phyloP scores from a whole-genome alignment of 169 alveolate genomes.

The Toxoplasma gondii region DNA sequence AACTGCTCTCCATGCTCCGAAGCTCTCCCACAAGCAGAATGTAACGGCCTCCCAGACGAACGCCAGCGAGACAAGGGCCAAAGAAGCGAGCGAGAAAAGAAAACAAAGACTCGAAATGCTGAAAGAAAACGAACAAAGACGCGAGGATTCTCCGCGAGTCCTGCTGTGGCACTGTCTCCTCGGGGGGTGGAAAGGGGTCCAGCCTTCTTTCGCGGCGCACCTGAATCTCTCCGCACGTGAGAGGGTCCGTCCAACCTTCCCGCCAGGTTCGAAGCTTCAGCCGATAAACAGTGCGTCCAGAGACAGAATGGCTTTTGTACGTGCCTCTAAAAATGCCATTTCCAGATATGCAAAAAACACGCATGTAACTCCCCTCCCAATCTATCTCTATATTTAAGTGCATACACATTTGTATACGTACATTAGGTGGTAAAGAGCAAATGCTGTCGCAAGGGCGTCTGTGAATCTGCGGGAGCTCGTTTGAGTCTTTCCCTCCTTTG shows the following conservation, averaged over 20 bases:
- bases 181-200: neutral
- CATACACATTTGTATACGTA: neutral
- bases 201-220: neutral
- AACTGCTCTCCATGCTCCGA: no score
- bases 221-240: neutral
- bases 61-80: neutral
- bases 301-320: neutral
- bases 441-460: no score
- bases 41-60: neutral
- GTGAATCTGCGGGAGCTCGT: no score
- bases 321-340: no score
- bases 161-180: slow-evolving; percentile 29
- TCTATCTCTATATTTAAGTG: no score
- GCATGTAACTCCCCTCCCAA: no score
- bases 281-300: neutral
- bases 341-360: no score
- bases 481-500: no score
- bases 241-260: neutral
- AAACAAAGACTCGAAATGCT: no score
- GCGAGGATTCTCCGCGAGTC: neutral
- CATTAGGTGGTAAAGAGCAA: no score
- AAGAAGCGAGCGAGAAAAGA: neutral
- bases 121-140: no score
- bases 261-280: neutral
- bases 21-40: neutral